Evolutionary conservation across 1,139 yeast genomes (phyloP).

Genomic region (Yamadazyma sp.): DNA sequence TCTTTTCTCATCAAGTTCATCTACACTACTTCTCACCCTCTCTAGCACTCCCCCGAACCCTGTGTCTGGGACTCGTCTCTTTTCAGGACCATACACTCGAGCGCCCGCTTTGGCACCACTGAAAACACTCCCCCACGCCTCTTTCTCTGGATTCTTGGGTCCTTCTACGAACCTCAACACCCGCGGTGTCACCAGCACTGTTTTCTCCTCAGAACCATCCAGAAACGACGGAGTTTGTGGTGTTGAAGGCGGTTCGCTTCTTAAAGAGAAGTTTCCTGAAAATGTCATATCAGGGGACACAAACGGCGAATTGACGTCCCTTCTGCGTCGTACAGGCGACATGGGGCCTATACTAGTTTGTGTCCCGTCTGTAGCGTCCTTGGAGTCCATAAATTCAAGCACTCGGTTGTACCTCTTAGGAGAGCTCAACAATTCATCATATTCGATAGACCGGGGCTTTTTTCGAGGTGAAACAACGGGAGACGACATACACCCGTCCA

Average conservation of each 20-base stretch:
- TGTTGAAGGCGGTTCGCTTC: not conserved
- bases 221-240: not conserved
- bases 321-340: not conserved
- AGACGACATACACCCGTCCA: not conserved
- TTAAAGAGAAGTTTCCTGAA: no score
- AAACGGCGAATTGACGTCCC: no score
- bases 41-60: not conserved
- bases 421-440: slow-evolving; percentile 18
- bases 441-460: slow-evolving; percentile 1
- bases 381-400: slow-evolving; percentile 7
- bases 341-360: not conserved
- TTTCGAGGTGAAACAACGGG: slow-evolving; percentile 1
- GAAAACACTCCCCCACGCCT: slow-evolving; percentile 24
- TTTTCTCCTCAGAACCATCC: no score
- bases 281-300: not conserved
- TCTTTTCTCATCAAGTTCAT: not conserved
- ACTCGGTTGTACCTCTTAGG: slow-evolving; percentile 20
- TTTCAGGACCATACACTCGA: not conserved
- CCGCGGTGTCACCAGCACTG: no score
- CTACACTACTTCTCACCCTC: no score
- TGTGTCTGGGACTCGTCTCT: not conserved
- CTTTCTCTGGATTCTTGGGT: slow-evolving; percentile 13
- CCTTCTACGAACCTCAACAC: not conserved
- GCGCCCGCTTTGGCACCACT: not conserved
- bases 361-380: not conserved